Percentiles rank a stretch among this genome's conserved stretches.
These are phyloP conservation scores for Populus tremula DNA, from an alignment of 345 rosid genomes.

Conservation along the genomic window DNA sequence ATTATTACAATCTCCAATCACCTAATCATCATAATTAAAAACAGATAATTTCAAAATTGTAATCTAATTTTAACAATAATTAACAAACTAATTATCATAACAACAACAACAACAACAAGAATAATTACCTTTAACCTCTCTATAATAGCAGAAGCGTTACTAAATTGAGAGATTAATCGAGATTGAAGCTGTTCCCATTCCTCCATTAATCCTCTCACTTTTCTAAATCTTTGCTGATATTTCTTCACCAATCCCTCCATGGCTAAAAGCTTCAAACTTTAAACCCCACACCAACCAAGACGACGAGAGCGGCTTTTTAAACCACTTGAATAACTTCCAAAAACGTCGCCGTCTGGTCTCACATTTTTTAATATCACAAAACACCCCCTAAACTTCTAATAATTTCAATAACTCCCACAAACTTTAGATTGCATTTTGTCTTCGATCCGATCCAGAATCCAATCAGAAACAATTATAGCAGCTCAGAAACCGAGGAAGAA, in stretches of 20 bases:
- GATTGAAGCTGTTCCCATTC: conserved; percentile 70
- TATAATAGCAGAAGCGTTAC: conserved; percentile 66
- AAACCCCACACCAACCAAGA: not conserved
- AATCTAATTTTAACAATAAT: not conserved
- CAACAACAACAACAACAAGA: not conserved
- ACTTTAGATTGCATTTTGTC: not conserved
- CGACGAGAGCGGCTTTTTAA: not conserved
- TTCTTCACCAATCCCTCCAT: conserved; percentile 73
- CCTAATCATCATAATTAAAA: conserved; percentile 25
- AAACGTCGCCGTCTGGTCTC: not conserved
- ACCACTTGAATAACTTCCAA: not conserved
- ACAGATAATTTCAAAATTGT: not conserved
- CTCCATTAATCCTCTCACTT: conserved; percentile 55
- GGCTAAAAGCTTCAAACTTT: not conserved
- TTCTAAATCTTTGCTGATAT: conserved; percentile 63
- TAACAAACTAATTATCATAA: not conserved
- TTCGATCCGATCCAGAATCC: not conserved
- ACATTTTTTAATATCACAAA: not conserved
- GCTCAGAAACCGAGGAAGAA: not conserved
- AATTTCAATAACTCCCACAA: not conserved
- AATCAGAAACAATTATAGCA: not conserved
- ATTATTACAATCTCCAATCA: conserved; percentile 46
- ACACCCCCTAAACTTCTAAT: not conserved
- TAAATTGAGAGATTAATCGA: conserved; percentile 53
- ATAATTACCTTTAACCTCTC: conserved; percentile 55